These are phyloP conservation scores for Penicillium angulare DNA, from an alignment of 495 filamentous ascomycete genomes.

Conservation along the genomic window DNA sequence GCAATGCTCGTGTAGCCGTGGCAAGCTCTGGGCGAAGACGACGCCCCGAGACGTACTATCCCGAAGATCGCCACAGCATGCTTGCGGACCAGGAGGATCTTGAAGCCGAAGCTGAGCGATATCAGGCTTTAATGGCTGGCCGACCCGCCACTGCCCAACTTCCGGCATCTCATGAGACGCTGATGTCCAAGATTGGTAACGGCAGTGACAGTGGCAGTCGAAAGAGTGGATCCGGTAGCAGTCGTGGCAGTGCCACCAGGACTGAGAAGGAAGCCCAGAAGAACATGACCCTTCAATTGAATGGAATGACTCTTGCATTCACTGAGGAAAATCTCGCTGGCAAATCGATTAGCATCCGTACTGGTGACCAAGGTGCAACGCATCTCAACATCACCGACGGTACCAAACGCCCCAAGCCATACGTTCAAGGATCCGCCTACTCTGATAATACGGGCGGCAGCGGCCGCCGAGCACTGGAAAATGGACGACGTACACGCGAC, in stretches of 20 bases:
- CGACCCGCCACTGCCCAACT: constrained; percentile 24
- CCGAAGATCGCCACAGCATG: constrained; percentile 18
- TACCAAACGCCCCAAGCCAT: constrained; percentile 35
- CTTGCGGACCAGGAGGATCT: constrained; percentile 23
- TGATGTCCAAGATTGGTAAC: constrained; percentile 28
- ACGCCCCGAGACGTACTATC: constrained; percentile 28
- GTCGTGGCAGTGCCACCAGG: constrained; percentile 40
- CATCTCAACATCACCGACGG: constrained; percentile 38
- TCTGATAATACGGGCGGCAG: constrained; percentile 33
- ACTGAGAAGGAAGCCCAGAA: constrained; percentile 32
- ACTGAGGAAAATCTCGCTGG: constrained; percentile 35
- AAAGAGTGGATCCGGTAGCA: constrained; percentile 46
- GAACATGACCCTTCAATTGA: constrained; percentile 42
- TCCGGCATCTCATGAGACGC: constrained; percentile 36
- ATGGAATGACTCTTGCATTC: constrained; percentile 45
- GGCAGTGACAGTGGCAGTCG: constrained; percentile 47
- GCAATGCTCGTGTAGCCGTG: constrained; percentile 32
- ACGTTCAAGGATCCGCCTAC: constrained; percentile 31
- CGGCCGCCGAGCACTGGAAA: constrained; percentile 31
- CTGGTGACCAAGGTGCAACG: constrained; percentile 37
- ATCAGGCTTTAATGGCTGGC: constrained; percentile 36
- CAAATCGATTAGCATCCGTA: constrained; percentile 43
- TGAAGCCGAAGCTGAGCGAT: constrained; percentile 35
- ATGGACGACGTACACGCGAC: constrained; percentile 27
- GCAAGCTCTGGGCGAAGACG: constrained; percentile 36